Base-by-base conservation (phyloP, 2,329 filamentous ascomycete genomes). In the Ophiocordyceps camponoti-saundersi region DNA sequence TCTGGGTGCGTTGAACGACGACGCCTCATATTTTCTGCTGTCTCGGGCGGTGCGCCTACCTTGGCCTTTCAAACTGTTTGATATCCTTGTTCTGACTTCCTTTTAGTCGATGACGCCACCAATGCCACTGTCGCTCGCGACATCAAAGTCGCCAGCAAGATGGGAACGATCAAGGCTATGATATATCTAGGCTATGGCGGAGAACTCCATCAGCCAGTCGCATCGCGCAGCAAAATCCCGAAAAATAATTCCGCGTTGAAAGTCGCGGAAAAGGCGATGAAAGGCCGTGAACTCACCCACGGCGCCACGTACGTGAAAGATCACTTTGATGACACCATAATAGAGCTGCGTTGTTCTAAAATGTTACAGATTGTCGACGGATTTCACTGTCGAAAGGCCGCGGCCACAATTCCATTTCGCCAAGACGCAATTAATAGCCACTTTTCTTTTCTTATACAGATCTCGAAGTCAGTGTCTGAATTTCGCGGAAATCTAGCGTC, bases 261-360 rank as follows among this genome's bases (percentile, higher is more conserved):
- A 8, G 22, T 52, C 34, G 48, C 51, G 3, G 57, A 60, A 16
- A 58, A 59, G 22, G 46, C 51, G 2, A 30, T 58, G 50, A 60
- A 60, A 44, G 57, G 58, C 3, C 57, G 29, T 22, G 53, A 49
- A n/a, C 34, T 58, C 12, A 53, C 52, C 12, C 57, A 60, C 47
- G 51, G 47, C 11, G 53, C 51, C 2, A 44, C 39, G 56, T 58
- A 51, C 42, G 29, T 42, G 2, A 3, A 40, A 20, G n/a, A 20
- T 20, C n/a, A 18, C 36, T 18, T n/a, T 40, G 36, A 15, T n/a
- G 13, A 6, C 2, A 10, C 18, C 4, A 39, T 32, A 13, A 10
- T 13, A 34, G 13, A 20, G n/a, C n/a, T 40, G 6, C 7, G 6
- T 40, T 7, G 6, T 40, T 40, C 36, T 40, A n/a, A 40, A n/a